Evolutionary conservation across 441 rosid genomes (phyloP).

Genomic region (Pelargonium fulgidum): DNA sequence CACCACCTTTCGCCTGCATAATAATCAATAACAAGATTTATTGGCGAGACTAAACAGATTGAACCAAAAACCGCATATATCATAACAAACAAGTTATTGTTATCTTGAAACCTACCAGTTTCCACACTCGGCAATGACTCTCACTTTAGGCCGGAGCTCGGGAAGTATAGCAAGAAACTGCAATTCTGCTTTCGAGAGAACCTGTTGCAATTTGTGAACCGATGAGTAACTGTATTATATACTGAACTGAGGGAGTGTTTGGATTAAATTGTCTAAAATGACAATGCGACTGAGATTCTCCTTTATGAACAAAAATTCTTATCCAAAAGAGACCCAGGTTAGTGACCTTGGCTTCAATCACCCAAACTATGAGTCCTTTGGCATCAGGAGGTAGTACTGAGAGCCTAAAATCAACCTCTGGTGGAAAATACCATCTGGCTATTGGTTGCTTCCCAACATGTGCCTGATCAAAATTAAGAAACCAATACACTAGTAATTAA

Average conservation of each 20-base stretch:
- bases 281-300: too few species aligned
- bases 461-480: slow-evolving; percentile 31
- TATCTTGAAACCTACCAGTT: not conserved
- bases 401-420: slow-evolving; percentile 81
- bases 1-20: not conserved
- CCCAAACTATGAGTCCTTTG: slow-evolving; percentile 82
- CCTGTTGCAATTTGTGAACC: not conserved
- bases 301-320: too few species aligned
- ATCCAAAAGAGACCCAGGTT: too few species aligned
- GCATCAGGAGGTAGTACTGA: slow-evolving; percentile 63
- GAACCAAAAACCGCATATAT: too few species aligned
- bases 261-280: too few species aligned
- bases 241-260: too few species aligned
- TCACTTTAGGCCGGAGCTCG: not conserved
- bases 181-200: not conserved
- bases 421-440: slow-evolving; percentile 92
- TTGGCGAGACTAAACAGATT: too few species aligned
- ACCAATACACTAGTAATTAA: too few species aligned
- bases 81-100: too few species aligned
- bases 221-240: not conserved
- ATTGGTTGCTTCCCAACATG: slow-evolving; percentile 91
- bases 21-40: not conserved
- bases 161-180: not conserved
- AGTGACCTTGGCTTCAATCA: slow-evolving; percentile 16
- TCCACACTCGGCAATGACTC: slow-evolving; percentile 1